These are phyloP conservation scores for Coniochaeta hoffmannii DNA, from an alignment of 2,329 filamentous ascomycete species.

Conservation along the genomic window DNA sequence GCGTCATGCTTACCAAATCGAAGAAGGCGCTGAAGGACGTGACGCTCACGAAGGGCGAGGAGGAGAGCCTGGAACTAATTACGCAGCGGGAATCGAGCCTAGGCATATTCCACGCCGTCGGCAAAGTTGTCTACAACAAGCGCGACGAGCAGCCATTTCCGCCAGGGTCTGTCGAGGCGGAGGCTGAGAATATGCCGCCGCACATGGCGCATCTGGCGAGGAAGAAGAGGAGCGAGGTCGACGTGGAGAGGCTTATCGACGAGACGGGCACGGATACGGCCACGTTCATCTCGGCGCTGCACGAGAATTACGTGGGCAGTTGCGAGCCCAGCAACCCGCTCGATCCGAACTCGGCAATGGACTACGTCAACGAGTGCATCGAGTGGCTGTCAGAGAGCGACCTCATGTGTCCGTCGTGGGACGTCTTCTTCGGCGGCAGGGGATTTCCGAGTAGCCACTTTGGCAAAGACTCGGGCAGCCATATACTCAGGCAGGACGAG, in stretches of 20 bases:
- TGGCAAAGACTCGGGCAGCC: slow-evolving; percentile 54
- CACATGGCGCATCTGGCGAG: slow-evolving; percentile 51
- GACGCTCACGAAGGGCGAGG: slow-evolving; percentile 66
- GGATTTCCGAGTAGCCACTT: slow-evolving; percentile 39
- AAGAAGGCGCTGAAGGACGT: slow-evolving; percentile 55
- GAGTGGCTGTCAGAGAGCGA: slow-evolving; percentile 84
- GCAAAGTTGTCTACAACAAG: slow-evolving; percentile 96
- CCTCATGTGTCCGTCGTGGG: slow-evolving; percentile 67
- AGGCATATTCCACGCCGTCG: slow-evolving; percentile 92
- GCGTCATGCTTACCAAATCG: slow-evolving; percentile 60
- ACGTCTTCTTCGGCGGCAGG: slow-evolving; percentile 57
- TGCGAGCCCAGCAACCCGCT: slow-evolving; percentile 52
- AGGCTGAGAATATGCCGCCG: slow-evolving; percentile 49
- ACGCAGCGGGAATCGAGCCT: slow-evolving; percentile 83
- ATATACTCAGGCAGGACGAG: slow-evolving; percentile 82
- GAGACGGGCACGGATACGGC: slow-evolving; percentile 88
- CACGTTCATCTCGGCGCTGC: slow-evolving; percentile 82
- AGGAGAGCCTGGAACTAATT: slow-evolving; percentile 71
- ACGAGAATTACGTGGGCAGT: slow-evolving; percentile 89
- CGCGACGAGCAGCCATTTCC: slow-evolving; percentile 49
- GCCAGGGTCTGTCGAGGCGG: slow-evolving; percentile 25
- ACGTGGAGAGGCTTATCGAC: slow-evolving; percentile 72
- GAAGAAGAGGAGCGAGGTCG: slow-evolving; percentile 56
- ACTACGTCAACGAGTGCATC: slow-evolving; percentile 78
- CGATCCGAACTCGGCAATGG: slow-evolving; percentile 56